Conservation (phyloP, 176 grass and related monocot species). For the Puccinellia tenuiflora region DNA sequence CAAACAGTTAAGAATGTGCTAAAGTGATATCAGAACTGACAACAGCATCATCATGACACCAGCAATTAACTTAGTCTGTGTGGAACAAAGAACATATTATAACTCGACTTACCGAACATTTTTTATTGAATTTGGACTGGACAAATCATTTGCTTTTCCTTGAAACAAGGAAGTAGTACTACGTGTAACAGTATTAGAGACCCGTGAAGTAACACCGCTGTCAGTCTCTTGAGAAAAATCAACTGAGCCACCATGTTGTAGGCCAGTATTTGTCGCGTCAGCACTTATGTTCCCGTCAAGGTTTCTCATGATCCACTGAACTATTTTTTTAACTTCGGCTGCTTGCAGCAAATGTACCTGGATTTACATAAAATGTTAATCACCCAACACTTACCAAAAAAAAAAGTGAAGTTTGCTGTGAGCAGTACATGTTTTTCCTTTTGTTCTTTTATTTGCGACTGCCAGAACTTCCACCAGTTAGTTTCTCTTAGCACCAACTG, state of each 20-base stretch:
- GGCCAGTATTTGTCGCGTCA: conserved; percentile 36
- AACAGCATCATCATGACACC: neutral
- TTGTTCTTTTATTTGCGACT: neutral
- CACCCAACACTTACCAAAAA: neutral
- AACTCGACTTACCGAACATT: conserved; percentile 66
- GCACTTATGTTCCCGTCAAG: conserved; percentile 57
- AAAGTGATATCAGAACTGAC: neutral
- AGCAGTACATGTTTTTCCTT: neutral
- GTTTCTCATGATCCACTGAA: conserved; percentile 92
- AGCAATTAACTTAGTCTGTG: conserved; percentile 3
- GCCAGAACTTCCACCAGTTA: neutral
- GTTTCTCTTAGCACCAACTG: neutral
- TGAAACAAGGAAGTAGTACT: conserved; percentile 54
- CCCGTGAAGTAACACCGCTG: conserved; percentile 40
- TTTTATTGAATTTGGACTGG: conserved; percentile 71
- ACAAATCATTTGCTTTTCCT: conserved; percentile 70
- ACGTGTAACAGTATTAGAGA: conserved; percentile 51
- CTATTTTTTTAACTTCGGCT: conserved; percentile 90
- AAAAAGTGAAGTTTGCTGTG: neutral
- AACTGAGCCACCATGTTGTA: conserved; percentile 27
- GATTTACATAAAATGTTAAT: conserved; percentile 38
- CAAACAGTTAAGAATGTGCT: neutral
- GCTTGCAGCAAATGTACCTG: conserved; percentile 92
- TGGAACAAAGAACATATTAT: neutral
- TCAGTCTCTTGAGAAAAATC: conserved; percentile 54